phyloP scores from a whole-genome alignment of 2,329 filamentous ascomycete species.

The Aspergillus sp. region DNA sequence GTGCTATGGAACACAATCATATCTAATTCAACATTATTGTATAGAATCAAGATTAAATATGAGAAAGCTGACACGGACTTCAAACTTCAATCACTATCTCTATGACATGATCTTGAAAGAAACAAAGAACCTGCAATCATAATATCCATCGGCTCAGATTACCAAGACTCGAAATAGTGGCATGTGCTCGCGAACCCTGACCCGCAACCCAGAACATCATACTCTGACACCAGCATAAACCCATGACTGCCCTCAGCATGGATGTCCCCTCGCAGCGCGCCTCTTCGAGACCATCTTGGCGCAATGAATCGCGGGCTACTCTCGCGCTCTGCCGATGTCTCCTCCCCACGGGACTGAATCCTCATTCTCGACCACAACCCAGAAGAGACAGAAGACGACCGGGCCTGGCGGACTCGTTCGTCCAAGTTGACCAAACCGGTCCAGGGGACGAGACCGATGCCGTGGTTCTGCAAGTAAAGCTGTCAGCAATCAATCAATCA shows the following conservation, averaged over 20 bases:
- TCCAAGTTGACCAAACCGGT: not conserved
- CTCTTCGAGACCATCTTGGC: too few relatives aligned
- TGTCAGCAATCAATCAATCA: not conserved
- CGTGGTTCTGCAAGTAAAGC: not conserved
- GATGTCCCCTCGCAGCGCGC: too few relatives aligned
- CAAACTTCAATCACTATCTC: not conserved
- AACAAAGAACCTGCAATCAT: not conserved
- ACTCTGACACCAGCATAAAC: not conserved
- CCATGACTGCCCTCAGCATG: too few relatives aligned
- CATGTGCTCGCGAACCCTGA: not conserved
- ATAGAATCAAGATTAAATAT: not conserved
- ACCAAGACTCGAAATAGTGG: not conserved
- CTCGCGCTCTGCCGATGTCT: not conserved
- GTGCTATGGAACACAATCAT: constrained; percentile 10
- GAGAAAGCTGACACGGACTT: not conserved
- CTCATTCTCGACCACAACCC: too few relatives aligned
- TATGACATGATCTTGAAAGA: not conserved
- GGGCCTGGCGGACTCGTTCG: too few relatives aligned
- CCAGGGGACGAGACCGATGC: not conserved
- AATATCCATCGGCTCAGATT: not conserved
- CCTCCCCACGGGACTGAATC: not conserved
- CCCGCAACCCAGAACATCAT: not conserved
- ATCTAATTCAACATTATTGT: constrained; percentile 13
- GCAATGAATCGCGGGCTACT: not conserved
- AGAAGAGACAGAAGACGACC: too few relatives aligned